phyloP scores from a whole-genome alignment of 306 rosid species.

The Medicago truncatula region DNA sequence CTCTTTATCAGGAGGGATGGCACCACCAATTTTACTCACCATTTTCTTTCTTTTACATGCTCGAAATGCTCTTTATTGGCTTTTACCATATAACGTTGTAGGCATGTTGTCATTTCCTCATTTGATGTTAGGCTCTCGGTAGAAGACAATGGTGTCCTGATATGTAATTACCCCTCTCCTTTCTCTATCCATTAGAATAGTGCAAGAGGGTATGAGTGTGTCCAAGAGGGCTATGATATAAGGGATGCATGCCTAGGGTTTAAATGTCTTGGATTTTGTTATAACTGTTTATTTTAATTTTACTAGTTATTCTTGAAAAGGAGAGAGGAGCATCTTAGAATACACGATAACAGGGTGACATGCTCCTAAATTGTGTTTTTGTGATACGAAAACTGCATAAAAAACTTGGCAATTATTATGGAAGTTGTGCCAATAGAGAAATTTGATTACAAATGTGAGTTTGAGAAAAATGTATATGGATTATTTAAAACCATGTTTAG shows the following conservation, averaged over 20 bases:
- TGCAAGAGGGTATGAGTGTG: background rate
- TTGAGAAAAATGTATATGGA: too few relatives aligned
- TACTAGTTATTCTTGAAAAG: background rate
- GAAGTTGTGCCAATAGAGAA: too few relatives aligned
- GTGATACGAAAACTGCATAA: too few relatives aligned
- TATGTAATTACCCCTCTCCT: background rate
- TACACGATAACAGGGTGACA: too few relatives aligned
- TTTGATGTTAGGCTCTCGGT: background rate
- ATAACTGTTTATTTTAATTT: background rate
- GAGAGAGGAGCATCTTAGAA: background rate
- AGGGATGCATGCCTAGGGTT: background rate
- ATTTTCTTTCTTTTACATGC: background rate
- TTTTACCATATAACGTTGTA: background rate
- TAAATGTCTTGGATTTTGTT: background rate
- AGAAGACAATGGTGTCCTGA: background rate
- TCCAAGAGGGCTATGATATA: background rate
- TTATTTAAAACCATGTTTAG: too few relatives aligned
- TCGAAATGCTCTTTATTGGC: background rate
- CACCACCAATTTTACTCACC: background rate
- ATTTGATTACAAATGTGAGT: too few relatives aligned
- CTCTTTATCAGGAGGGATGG: background rate
- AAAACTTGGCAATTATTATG: too few relatives aligned
- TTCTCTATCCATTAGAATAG: background rate
- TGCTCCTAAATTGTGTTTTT: too few relatives aligned
- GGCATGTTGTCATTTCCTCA: constrained; percentile 1